Percentiles rank a stretch among this genome's conserved stretches.
Evolutionary conservation across 2,329 filamentous ascomycete species (phyloP).

Genomic region (Diaporthe sp.): DNA sequence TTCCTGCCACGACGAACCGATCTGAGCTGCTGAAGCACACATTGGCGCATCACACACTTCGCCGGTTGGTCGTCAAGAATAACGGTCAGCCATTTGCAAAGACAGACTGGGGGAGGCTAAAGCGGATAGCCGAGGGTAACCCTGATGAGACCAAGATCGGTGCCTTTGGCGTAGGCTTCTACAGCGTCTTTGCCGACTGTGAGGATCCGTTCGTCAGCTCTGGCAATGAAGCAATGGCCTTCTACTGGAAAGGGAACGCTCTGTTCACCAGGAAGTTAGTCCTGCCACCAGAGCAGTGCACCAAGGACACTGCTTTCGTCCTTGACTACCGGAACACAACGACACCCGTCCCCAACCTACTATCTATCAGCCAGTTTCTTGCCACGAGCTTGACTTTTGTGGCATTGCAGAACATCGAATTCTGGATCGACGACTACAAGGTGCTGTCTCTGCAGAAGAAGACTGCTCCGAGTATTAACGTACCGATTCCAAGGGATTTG

Average conservation of each 20-base stretch:
- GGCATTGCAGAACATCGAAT: slow-evolving; percentile 85
- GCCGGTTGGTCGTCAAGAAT: slow-evolving; percentile 90
- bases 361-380: slow-evolving; percentile 91
- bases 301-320: slow-evolving; percentile 87
- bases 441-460: slow-evolving; percentile 86
- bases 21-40: slow-evolving; percentile 85
- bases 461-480: slow-evolving; percentile 79
- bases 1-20: slow-evolving; percentile 72
- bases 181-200: slow-evolving; percentile 98
- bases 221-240: slow-evolving; percentile 93
- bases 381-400: slow-evolving; percentile 97
- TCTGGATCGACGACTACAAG: slow-evolving; percentile 90
- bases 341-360: slow-evolving; percentile 86
- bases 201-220: slow-evolving; percentile 98
- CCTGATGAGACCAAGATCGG: slow-evolving; percentile 99
- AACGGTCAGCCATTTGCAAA: slow-evolving; percentile 89
- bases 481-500: slow-evolving; percentile 82
- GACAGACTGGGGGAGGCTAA: slow-evolving; percentile 93
- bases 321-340: slow-evolving; percentile 92
- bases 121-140: slow-evolving; percentile 98
- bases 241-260: slow-evolving; percentile 99
- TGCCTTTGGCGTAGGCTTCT: slow-evolving; percentile 98
- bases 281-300: slow-evolving; percentile 75
- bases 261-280: slow-evolving; percentile 91
- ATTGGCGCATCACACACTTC: slow-evolving; percentile 86